Evolutionary conservation across 2,329 filamentous ascomycete species (phyloP).

Genomic region (Alternaria brassicae): DNA sequence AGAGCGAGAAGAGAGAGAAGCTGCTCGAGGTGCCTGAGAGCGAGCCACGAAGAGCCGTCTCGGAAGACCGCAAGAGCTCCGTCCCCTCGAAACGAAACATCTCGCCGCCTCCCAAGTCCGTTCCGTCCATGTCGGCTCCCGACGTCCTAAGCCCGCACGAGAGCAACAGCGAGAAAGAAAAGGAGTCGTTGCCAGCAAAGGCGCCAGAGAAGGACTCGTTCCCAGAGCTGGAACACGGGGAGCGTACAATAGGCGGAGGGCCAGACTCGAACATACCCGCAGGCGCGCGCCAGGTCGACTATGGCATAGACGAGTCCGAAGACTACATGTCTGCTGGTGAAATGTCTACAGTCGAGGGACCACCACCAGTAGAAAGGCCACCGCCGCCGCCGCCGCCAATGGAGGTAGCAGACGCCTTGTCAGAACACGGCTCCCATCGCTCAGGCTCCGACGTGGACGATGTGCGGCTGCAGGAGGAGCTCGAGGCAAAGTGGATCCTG

Average conservation of each 20-base stretch:
- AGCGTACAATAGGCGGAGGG: conserved; percentile 42
- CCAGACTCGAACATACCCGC: conserved; percentile 41
- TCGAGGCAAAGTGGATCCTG: conserved; percentile 90
- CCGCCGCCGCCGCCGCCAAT: conserved; percentile 30
- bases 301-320: conserved; percentile 32
- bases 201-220: background rate
- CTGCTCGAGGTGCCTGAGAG: conserved; percentile 70
- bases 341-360: background rate
- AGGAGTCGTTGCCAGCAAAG: conserved; percentile 5
- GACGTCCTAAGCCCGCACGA: conserved; percentile 46
- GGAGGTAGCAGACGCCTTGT: conserved; percentile 37
- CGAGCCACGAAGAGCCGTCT: conserved; percentile 76
- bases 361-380: background rate
- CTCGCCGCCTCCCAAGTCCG: conserved; percentile 49
- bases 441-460: conserved; percentile 58
- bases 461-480: conserved; percentile 74
- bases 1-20: conserved; percentile 78
- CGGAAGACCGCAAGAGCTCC: conserved; percentile 70
- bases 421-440: conserved; percentile 42
- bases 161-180: conserved; percentile 33
- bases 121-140: conserved; percentile 51
- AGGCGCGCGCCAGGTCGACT: conserved; percentile 48
- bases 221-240: conserved; percentile 2
- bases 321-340: conserved; percentile 32
- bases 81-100: conserved; percentile 61